A percentile compares a stretch with the other conserved stretches of the same genome.
phyloP scores from a whole-genome alignment of 306 rosid species.

The Vicia faba region DNA sequence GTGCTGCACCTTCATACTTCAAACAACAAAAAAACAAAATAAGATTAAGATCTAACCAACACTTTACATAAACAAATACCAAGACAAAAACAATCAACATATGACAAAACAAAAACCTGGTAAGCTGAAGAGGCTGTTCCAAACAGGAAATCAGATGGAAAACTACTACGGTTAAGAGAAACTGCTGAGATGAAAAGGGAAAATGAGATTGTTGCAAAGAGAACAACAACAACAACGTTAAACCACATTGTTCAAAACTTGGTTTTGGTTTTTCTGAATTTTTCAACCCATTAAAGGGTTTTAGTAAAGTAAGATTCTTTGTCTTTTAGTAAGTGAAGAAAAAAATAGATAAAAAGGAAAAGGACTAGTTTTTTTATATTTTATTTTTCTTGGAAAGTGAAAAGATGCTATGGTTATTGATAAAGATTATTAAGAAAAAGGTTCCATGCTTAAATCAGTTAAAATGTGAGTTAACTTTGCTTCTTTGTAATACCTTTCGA shows the following conservation, averaged over 20 bases:
- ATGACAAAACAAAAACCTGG: slow-evolving; percentile 49
- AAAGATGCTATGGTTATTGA: slow-evolving; percentile 28
- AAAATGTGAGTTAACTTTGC: too few species aligned
- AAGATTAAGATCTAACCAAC: slow-evolving; percentile 33
- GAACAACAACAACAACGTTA: slow-evolving; percentile 34
- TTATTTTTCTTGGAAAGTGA: slow-evolving; percentile 9
- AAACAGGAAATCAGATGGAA: slow-evolving; percentile 54
- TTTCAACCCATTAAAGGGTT: neutral
- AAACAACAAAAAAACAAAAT: neutral
- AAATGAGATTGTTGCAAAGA: slow-evolving; percentile 26
- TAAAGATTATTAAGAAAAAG: neutral
- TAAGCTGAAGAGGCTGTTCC: slow-evolving; percentile 65
- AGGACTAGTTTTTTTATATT: neutral
- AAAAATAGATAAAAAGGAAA: neutral
- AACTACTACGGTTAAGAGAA: slow-evolving; percentile 50
- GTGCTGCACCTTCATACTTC: slow-evolving; percentile 54
- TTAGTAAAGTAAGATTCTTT: slow-evolving; percentile 9
- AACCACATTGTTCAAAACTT: slow-evolving; percentile 40
- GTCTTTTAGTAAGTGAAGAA: slow-evolving; percentile 15
- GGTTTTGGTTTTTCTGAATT: slow-evolving; percentile 30
- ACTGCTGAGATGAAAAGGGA: slow-evolving; percentile 34
- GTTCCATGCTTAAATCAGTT: slow-evolving; percentile 30
- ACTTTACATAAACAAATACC: slow-evolving; percentile 9
- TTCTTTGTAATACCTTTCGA: too few species aligned
- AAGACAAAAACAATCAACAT: neutral